Percentiles rank a stretch among this genome's conserved stretches.
Evolutionary conservation across 306 rosid species (phyloP).

Genomic region (Sesbania bispinosa): DNA sequence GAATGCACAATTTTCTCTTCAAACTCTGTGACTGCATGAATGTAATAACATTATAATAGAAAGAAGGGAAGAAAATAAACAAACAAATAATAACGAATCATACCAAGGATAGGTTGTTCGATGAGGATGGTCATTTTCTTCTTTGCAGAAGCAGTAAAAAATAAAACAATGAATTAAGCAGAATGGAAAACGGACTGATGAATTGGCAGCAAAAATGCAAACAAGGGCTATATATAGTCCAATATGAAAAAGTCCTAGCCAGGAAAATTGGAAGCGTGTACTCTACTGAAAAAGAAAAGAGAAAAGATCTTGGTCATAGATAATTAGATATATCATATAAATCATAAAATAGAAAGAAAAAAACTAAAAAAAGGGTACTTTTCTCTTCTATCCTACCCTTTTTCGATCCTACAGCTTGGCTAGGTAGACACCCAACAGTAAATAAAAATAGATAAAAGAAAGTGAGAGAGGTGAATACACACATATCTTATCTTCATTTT

Average conservation of each 20-base stretch:
- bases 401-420: no score
- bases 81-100: neutral
- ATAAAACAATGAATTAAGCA: neutral
- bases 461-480: no score
- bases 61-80: neutral
- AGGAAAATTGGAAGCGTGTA: conserved; percentile 25
- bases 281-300: conserved; percentile 22
- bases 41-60: neutral
- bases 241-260: conserved; percentile 33
- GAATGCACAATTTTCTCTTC: conserved; percentile 24
- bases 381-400: no score
- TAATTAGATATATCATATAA: no score
- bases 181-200: neutral
- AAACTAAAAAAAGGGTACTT: no score
- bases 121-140: conserved; percentile 46
- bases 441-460: no score
- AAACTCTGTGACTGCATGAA: neutral
- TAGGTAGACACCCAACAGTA: no score
- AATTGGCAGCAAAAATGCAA: neutral
- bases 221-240: conserved; percentile 28
- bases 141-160: neutral
- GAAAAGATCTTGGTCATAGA: neutral
- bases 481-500: no score
- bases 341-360: neutral
- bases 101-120: conserved; percentile 46